Base-by-base conservation (phyloP, 2,329 filamentous ascomycete genomes). In the Dactylellina parvicollis region DNA sequence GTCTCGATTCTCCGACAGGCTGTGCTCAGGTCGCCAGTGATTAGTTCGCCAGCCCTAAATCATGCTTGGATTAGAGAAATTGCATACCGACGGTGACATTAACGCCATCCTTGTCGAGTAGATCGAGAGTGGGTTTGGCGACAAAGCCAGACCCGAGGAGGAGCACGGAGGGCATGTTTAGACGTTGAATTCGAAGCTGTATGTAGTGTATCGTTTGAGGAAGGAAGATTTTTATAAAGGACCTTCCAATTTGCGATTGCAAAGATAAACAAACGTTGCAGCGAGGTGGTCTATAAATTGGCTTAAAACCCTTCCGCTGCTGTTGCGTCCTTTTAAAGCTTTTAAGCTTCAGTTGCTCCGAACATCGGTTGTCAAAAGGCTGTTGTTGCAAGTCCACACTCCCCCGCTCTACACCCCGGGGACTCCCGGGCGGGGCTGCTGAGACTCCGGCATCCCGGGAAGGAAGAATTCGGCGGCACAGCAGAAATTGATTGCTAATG, bases 1-100 rank as follows among this genome's bases (percentile, higher is more conserved):
- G 84, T 87, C 78, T 89, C 87, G 65, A 96, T 85, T 46, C 90
- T 94, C 81, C 92, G 85, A 86, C 92, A 96, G 78, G 92, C 91
- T 92, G 77, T 32, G 28, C n/a, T n/a, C n/a, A n/a, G 12, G 12
- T 32, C 12, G 30, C 20, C 40, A 42, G 44, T 20, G 9, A 14
- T 52, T 28, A 54, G 38, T 24, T 14, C 14, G 8, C 5, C 44
- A 18, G 9, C 9, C 12, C 4, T 16, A 34, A 26, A 36, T 12
- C 2, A 24, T 34, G n/a, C n/a, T n/a, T 18, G 20, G 16, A 28
- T 4, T n/a, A 22, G 10, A 18, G 30, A n/a, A 40, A 28, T 30
- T 52, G 75, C 81, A 69, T 80, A 85, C 84, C 84, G 78, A 88
- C 85, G 67, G 85, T 85, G 76, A 88, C 85, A 38, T 83, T 80